Evolutionary conservation across 495 filamentous ascomycete genomes (phyloP), one percentile per base, ranked within the genome.

Genomic region (Penicillium manginii): DNA sequence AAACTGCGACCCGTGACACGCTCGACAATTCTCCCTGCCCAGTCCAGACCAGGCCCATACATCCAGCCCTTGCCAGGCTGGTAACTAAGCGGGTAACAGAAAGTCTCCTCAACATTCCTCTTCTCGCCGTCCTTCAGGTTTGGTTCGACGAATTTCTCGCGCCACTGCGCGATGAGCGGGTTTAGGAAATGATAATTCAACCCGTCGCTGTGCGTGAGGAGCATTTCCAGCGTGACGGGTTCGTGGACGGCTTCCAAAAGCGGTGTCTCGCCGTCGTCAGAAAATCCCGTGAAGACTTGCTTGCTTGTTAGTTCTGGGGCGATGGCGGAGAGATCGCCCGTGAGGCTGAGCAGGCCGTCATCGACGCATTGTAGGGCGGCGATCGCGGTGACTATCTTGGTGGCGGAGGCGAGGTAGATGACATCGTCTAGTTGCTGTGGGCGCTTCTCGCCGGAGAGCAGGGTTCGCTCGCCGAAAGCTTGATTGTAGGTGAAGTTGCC

Each of bases 141-240:
- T 2, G 60, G 46, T 10, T 63, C 58, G n/a, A 62, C 59, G 43
- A 68, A 67, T 18, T 68, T 62, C 21, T 65, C 61, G 15, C 76
- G 73, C 71, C 76, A 81, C 18, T 66, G 61, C 4, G 39, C 49
- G 14, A 82, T 45, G 1, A 58, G 37, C 1, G 73, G 75, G 54
- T 73, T 58, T 48, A 78, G 55, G 33, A 73, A 68, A 33, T 80
- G 67, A 54, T 86, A 85, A 22, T 52, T 56, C 7, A 78, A 39
- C 37, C 83, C 83, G 4, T 79, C 76, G 19, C 73, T 77, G 58
- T 84, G 81, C 3, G 78, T 76, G 5, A 85, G 70, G 17, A 85
- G 68, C 66, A 76, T 73, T 46, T 69, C 63, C 14, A 78, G 63
- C 15, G 79, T 81, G 37, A 81, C 76, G 0, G 71, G 71, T 2